Evolutionary conservation across 2,329 filamentous ascomycete genomes (phyloP).

Genomic region (Mycosphaerella sp.): DNA sequence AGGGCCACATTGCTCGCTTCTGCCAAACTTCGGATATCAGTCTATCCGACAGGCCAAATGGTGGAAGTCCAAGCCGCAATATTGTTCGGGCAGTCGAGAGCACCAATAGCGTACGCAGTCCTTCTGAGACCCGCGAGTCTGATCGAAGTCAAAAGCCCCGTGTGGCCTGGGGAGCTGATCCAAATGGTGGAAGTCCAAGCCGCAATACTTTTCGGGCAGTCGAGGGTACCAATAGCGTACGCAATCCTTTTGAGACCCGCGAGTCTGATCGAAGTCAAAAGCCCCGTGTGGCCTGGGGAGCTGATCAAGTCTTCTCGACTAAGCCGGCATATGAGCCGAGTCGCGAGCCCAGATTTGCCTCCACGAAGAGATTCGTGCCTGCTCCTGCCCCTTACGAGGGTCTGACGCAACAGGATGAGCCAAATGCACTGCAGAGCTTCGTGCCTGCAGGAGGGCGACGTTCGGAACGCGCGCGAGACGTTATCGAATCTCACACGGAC

Average conservation of each 20-base stretch:
- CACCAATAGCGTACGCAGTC: not conserved
- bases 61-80: not conserved
- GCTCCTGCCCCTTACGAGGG: not conserved
- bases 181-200: not conserved
- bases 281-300: not conserved
- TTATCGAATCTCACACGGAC: not conserved
- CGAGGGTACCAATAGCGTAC: not conserved
- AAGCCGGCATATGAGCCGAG: not conserved
- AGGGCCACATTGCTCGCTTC: conserved; percentile 15
- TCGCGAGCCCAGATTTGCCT: conserved; percentile 1
- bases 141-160: not conserved
- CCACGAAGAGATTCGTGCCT: not conserved
- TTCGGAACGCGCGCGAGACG: not conserved
- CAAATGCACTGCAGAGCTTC: not conserved
- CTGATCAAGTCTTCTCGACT: conserved; percentile 2
- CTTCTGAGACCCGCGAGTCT: conserved; percentile 2
- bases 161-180: no score
- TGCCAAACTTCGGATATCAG: conserved; percentile 6
- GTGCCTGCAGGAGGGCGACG: not conserved
- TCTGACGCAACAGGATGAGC: not conserved
- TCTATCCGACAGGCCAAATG: not conserved
- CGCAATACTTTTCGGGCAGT: not conserved
- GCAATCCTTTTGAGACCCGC: conserved; percentile 4
- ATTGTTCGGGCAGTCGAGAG: not conserved
- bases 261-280: not conserved